These are phyloP conservation scores for Yarrowia divulgata DNA, from an alignment of 805 yeast species.

Conservation along the genomic window DNA sequence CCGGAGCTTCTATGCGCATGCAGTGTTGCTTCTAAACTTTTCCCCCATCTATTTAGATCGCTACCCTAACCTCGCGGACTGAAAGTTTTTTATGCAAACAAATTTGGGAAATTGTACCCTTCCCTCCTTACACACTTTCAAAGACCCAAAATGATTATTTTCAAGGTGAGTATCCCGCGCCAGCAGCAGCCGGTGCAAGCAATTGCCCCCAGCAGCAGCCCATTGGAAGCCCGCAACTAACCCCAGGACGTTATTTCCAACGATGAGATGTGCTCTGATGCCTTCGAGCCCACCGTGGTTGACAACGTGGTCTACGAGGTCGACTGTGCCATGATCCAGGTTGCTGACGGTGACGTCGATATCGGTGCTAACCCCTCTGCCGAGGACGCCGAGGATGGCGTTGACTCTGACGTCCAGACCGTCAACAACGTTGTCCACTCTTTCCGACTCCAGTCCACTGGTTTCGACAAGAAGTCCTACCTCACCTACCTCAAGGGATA, in stretches of 20 bases:
- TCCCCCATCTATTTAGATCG: neutral
- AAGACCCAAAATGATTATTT: slow-evolving; percentile 35
- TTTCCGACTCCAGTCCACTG: slow-evolving; percentile 95
- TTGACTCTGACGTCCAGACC: slow-evolving; percentile 85
- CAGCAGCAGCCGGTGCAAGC: neutral
- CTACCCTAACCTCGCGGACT: slow-evolving; percentile 19
- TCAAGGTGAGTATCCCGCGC: slow-evolving; percentile 30
- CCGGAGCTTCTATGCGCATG: neutral
- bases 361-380: slow-evolving; percentile 99
- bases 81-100: slow-evolving; percentile 32
- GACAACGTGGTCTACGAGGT: slow-evolving; percentile 96
- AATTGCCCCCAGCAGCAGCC: neutral
- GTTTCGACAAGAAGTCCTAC: slow-evolving; percentile 97
- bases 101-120: slow-evolving; percentile 25
- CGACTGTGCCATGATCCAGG: slow-evolving; percentile 90
- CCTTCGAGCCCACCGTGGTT: slow-evolving; percentile 87
- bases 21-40: slow-evolving; percentile 35
- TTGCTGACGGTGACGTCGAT: slow-evolving; percentile 86
- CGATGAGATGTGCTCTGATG: slow-evolving; percentile 94
- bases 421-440: slow-evolving; percentile 99
- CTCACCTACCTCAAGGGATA: slow-evolving; percentile 96
- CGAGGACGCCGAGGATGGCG: slow-evolving; percentile 87
- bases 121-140: slow-evolving; percentile 34
- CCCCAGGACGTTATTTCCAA: slow-evolving; percentile 82
- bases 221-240: slow-evolving; percentile 9